A percentile compares a stretch with the other conserved stretches of the same genome.
phyloP scores from a whole-genome alignment of 768 basidiomycete species.

The Collybiopsis luxurians region DNA sequence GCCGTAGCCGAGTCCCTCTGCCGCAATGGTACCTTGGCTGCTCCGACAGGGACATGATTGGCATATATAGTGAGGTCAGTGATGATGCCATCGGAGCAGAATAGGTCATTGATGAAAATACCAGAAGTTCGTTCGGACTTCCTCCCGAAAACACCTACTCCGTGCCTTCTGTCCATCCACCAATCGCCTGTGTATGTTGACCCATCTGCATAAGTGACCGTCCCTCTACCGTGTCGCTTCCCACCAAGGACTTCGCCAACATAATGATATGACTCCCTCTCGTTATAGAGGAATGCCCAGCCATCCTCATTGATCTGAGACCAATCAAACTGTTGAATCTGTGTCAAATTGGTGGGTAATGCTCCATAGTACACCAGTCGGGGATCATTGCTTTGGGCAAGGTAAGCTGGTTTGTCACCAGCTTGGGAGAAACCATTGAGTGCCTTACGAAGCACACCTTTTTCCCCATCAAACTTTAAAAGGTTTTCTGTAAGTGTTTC shows the following conservation, averaged over 20 bases:
- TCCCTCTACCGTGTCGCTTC: constrained; percentile 13
- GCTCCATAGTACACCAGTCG: constrained; percentile 8
- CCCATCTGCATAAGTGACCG: constrained; percentile 12
- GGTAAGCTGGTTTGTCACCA: too few species aligned
- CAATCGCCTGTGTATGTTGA: constrained; percentile 14
- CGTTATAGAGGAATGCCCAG: constrained; percentile 13
- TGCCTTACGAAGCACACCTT: constrained; percentile 1
- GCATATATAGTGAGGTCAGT: neutral
- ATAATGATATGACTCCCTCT: constrained; percentile 11
- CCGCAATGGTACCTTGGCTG: neutral
- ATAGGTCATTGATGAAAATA: neutral
- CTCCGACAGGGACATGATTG: neutral
- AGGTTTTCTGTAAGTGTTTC: constrained; percentile 1
- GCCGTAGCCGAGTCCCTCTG: neutral
- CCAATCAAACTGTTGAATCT: constrained; percentile 13
- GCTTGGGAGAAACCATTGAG: constrained; percentile 5
- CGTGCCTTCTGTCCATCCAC: constrained; percentile 12
- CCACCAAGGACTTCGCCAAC: constrained; percentile 13
- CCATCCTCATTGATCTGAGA: constrained; percentile 12
- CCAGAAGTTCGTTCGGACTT: neutral
- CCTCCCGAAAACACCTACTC: constrained; percentile 9
- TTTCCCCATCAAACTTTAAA: neutral
- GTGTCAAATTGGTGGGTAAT: neutral
- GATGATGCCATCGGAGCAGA: neutral
- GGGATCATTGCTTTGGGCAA: neutral